Percentiles rank a stretch among this genome's conserved stretches.
These are phyloP conservation scores for Carex myosuroides DNA, from an alignment of 176 grass and related monocot species.

Conservation along the genomic window DNA sequence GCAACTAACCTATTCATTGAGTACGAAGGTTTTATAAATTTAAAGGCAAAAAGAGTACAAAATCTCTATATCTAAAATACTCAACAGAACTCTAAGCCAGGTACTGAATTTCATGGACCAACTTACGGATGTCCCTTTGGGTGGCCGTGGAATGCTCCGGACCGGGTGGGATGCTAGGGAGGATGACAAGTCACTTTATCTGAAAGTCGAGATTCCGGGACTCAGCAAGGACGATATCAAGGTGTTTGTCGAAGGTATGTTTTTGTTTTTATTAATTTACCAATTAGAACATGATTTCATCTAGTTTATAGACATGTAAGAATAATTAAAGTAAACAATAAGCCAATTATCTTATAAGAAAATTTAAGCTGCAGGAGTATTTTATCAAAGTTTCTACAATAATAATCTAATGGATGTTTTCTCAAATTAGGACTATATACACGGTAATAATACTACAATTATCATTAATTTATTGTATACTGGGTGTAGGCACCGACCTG, in stretches of 20 bases:
- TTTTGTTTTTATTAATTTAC: background rate
- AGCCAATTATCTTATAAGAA: background rate
- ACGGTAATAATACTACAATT: background rate
- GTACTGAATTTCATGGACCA: conserved; percentile 34
- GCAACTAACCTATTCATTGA: too few species aligned
- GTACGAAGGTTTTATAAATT: too few species aligned
- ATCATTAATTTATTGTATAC: background rate
- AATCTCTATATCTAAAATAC: too few species aligned
- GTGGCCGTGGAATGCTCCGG: background rate
- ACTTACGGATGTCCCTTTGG: conserved; percentile 24
- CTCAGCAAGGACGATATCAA: conserved; percentile 34
- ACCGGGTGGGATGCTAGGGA: conserved; percentile 31
- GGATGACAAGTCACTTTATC: conserved; percentile 29
- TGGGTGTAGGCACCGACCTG: too few species aligned
- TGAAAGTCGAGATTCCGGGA: conserved; percentile 36
- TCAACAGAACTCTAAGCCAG: conserved; percentile 29
- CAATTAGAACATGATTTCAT: background rate
- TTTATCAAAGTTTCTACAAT: background rate
- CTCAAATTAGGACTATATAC: background rate
- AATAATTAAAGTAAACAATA: background rate
- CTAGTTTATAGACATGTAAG: background rate
- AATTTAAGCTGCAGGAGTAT: background rate
- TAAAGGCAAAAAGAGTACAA: too few species aligned
- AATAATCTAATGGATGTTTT: background rate
- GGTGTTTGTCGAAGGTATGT: conserved; percentile 13